Percentiles rank a stretch among this genome's conserved stretches.
phyloP scores from a whole-genome alignment of 306 rosid species.

The Vicia faba region DNA sequence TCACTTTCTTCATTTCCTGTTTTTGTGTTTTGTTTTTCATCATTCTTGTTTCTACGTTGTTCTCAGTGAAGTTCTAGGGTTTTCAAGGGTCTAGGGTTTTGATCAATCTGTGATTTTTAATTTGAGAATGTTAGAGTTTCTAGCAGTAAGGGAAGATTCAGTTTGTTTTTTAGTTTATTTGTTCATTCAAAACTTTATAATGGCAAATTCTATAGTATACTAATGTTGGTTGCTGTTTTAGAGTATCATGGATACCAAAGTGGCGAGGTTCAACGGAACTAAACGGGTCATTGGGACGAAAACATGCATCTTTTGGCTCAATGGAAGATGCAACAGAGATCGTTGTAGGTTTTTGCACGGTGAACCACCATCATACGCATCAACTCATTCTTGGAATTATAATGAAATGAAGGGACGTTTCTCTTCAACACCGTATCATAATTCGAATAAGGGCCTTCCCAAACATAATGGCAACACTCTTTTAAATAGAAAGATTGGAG shows the following conservation, averaged over 20 bases:
- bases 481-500: conserved; percentile 3
- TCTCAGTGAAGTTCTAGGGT: too few relatives aligned
- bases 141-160: too few relatives aligned
- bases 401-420: background rate
- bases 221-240: background rate
- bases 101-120: too few relatives aligned
- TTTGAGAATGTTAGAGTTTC: too few relatives aligned
- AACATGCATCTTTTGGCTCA: conserved; percentile 32
- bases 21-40: too few relatives aligned
- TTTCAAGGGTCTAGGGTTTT: too few relatives aligned
- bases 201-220: too few relatives aligned
- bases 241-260: conserved; percentile 2
- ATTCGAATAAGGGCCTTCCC: background rate
- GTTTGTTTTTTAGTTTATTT: too few relatives aligned
- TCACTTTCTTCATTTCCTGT: too few relatives aligned
- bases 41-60: too few relatives aligned
- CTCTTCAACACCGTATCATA: background rate
- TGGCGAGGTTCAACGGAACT: background rate
- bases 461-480: background rate
- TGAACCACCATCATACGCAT: background rate
- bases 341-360: conserved; percentile 35
- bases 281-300: background rate
- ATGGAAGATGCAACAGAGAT: conserved; percentile 35
- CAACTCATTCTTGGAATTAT: background rate
- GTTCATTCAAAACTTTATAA: too few relatives aligned